Evolutionary conservation across 2,329 filamentous ascomycete species (phyloP), one percentile per base, ranked within the genome.

Genomic region (Zarea fungicola): DNA sequence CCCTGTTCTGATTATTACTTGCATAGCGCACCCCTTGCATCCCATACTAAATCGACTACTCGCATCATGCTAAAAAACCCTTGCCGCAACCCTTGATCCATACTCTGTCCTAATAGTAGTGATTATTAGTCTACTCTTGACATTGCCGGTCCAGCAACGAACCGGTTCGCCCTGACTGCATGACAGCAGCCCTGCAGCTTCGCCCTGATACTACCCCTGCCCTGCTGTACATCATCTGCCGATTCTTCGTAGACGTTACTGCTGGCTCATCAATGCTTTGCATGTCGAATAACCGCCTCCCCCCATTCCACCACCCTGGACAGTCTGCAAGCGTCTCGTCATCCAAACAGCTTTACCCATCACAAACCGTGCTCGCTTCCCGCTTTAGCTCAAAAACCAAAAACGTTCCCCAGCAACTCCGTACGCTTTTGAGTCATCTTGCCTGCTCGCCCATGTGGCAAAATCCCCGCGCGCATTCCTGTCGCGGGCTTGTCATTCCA

Each of bases 151-250:
- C n/a, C n/a, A n/a, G n/a, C n/a, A n/a, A 36, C 25, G 21, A 39
- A 46, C 25, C 25, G 32, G 44, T 40, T 47, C 26, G 26, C 35
- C 44, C 35, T 39, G n/a, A n/a, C n/a, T n/a, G n/a, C n/a, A n/a
- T n/a, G n/a, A n/a, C n/a, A 39, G 35, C 26, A 47, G 26, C 44
- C 44, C 44, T 47, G 44, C 44, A 37, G 32, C 21, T n/a, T 19
- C 44, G 35, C 44, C 44, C 44, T 47, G 36, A 23, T 6, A 18
- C 21, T n/a, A 31, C 31, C 26, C 10, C 6, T 18, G 32, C 42
- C 42, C 42, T 45, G 42, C 32, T 11, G 7, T 31, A 36, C 16
- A 16, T 45, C 18, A 23, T 14, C 29, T 37, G 28, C 8, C 18
- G 8, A 19, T 25, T 13, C 26, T 11, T 13, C 42, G 32, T 14